phyloP scores from a whole-genome alignment of 805 yeast species.

The Sugiyamaella valdiviana region DNA sequence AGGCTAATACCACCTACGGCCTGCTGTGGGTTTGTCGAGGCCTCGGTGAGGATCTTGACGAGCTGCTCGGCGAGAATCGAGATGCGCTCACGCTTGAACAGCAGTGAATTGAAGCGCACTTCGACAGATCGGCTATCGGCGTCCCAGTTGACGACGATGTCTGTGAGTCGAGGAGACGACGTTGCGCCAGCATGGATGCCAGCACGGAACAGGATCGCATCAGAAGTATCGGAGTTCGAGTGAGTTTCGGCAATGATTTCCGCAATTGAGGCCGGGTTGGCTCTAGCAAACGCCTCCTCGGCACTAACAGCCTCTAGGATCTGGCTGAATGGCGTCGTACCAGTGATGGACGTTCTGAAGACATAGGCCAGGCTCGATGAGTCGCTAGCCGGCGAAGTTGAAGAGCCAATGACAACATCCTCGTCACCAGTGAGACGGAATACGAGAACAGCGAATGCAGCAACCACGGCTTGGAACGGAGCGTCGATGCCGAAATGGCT shows the following conservation, averaged over 20 bases:
- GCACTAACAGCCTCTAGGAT: constrained; percentile 43
- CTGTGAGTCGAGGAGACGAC: constrained; percentile 36
- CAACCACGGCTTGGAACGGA: constrained; percentile 48
- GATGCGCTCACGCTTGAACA: constrained; percentile 67
- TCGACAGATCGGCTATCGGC: constrained; percentile 28
- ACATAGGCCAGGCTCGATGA: constrained; percentile 42
- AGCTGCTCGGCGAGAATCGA: constrained; percentile 68
- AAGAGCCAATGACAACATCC: constrained; percentile 81
- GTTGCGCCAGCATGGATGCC: constrained; percentile 8
- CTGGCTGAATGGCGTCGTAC: constrained; percentile 40
- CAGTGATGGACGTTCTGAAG: constrained; percentile 50
- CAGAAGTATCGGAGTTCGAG: constrained; percentile 46
- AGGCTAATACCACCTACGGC: constrained; percentile 52
- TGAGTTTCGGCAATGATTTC: constrained; percentile 47
- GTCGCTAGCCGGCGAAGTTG: constrained; percentile 34
- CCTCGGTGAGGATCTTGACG: constrained; percentile 42
- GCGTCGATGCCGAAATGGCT: constrained; percentile 23
- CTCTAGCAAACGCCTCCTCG: constrained; percentile 29
- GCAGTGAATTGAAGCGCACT: constrained; percentile 66
- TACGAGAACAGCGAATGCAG: constrained; percentile 64
- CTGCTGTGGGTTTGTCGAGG: constrained; percentile 27
- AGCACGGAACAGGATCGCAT: constrained; percentile 18
- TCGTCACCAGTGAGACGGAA: constrained; percentile 90
- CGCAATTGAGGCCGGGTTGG: constrained; percentile 43
- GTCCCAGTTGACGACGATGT: constrained; percentile 44